phyloP scores from a whole-genome alignment of 2,329 filamentous ascomycete species.

The Scopulariopsis brevicaulis region DNA sequence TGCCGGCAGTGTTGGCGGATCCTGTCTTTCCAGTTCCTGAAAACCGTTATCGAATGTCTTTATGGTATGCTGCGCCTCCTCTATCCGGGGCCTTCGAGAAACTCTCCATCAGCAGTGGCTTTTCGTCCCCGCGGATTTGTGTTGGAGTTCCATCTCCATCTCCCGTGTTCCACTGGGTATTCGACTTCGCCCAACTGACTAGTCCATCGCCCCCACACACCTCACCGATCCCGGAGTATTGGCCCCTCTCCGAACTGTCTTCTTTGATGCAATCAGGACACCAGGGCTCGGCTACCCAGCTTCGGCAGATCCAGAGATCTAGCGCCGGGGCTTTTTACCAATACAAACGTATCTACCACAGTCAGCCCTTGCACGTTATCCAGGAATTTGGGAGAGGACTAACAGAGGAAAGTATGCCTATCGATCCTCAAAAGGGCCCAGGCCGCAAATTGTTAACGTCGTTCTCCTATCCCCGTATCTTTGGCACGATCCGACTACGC shows the following conservation, averaged over 20 bases:
- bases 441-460: background rate
- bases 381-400: slow-evolving; percentile 16
- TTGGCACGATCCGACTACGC: slow-evolving; percentile 9
- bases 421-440: background rate
- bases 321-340: slow-evolving; percentile 38
- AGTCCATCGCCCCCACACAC: no score
- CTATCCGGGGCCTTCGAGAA: no score
- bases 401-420: slow-evolving; percentile 53
- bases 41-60: no score
- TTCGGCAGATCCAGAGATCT: background rate
- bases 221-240: background rate
- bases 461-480: background rate
- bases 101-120: no score
- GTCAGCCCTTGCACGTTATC: background rate
- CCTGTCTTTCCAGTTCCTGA: background rate
- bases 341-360: slow-evolving; percentile 48
- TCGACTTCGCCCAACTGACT: no score
- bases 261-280: background rate
- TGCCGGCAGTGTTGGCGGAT: background rate
- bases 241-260: background rate
- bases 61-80: no score
- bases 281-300: background rate
- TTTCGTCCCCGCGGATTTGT: no score
- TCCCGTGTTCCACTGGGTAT: no score
- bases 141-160: no score